These are phyloP conservation scores for Colletotrichum falcatum DNA, from an alignment of 2,329 filamentous ascomycete genomes.

Conservation along the genomic window DNA sequence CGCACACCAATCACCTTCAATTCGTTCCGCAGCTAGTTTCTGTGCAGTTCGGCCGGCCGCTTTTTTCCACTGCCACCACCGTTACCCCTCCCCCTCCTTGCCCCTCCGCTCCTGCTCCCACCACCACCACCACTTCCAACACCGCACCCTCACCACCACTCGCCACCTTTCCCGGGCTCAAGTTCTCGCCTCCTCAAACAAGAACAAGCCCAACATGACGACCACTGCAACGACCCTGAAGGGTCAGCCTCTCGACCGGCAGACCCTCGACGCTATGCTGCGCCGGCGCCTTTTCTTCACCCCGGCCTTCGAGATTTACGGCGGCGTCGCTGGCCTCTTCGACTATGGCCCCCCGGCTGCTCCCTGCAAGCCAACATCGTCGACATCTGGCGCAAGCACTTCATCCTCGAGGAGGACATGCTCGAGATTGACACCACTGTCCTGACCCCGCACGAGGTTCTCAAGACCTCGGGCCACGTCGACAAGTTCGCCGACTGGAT, in stretches of 20 bases:
- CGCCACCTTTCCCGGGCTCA: slow-evolving; percentile 34
- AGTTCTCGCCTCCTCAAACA: slow-evolving; percentile 36
- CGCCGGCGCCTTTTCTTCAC: slow-evolving; percentile 94
- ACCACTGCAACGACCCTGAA: slow-evolving; percentile 79
- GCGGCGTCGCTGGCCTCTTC: slow-evolving; percentile 88
- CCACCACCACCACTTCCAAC: slow-evolving; percentile 11
- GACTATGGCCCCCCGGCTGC: slow-evolving; percentile 94
- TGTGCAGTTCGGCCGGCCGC: slow-evolving; percentile 41
- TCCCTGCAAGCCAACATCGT: slow-evolving; percentile 89
- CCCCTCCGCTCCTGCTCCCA: slow-evolving; percentile 14
- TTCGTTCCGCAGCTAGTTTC: slow-evolving; percentile 42
- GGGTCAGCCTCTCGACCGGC: slow-evolving; percentile 89
- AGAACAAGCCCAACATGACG: slow-evolving; percentile 55
- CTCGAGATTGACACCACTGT: slow-evolving; percentile 95
- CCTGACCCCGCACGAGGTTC: slow-evolving; percentile 90
- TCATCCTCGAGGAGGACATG: slow-evolving; percentile 94
- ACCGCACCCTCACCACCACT: slow-evolving; percentile 36
- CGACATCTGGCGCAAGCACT: slow-evolving; percentile 92
- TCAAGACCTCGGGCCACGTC: slow-evolving; percentile 96
- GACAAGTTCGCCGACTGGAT: slow-evolving; percentile 99
- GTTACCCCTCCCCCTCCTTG: slow-evolving; percentile 40
- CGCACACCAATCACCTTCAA: slow-evolving; percentile 39
- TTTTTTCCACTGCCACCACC: slow-evolving; percentile 37
- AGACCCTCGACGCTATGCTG: slow-evolving; percentile 84
- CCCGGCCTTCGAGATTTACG: slow-evolving; percentile 95